Percentiles rank a stretch among this genome's conserved stretches.
Evolutionary conservation across 257 asterid genomes (phyloP).

Genomic region (Solanum habrochaites): DNA sequence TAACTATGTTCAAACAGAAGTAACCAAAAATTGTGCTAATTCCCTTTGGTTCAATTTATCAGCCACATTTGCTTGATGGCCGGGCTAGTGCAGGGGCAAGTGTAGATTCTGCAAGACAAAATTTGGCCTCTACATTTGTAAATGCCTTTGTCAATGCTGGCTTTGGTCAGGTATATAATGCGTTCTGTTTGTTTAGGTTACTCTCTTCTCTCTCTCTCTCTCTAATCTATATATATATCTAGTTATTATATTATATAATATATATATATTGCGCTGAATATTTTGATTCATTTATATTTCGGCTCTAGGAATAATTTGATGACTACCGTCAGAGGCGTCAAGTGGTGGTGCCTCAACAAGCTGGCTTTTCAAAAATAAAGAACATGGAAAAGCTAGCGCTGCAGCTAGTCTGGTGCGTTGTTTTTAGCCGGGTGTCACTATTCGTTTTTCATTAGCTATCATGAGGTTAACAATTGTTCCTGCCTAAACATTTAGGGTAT

Average conservation of each 20-base stretch:
- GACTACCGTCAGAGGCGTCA: slow-evolving; percentile 75
- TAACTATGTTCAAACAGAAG: background rate
- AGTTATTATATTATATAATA: background rate
- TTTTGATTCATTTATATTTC: background rate
- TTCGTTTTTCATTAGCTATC: background rate
- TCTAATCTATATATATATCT: too few species aligned
- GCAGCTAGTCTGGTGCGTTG: slow-evolving; percentile 84
- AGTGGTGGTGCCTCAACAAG: slow-evolving; percentile 63
- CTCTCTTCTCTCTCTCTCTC: background rate
- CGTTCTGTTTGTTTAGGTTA: background rate
- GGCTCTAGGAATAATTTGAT: slow-evolving; percentile 76
- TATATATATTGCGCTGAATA: background rate
- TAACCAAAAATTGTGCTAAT: background rate
- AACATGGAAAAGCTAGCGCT: slow-evolving; percentile 94
- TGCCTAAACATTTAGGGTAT: slow-evolving; percentile 48
- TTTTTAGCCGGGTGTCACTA: background rate
- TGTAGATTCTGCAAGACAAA: slow-evolving; percentile 95
- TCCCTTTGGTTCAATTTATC: slow-evolving; percentile 4
- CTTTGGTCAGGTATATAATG: slow-evolving; percentile 65
- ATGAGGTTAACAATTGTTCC: background rate
- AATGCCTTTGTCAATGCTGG: slow-evolving; percentile 99
- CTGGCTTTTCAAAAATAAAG: slow-evolving; percentile 94
- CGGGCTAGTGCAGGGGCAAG: slow-evolving; percentile 82
- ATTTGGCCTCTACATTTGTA: slow-evolving; percentile 94
- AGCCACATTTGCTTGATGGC: slow-evolving; percentile 95